Base-by-base conservation (phyloP, 352 stramenopile species). In the Peronospora belbahrii region DNA sequence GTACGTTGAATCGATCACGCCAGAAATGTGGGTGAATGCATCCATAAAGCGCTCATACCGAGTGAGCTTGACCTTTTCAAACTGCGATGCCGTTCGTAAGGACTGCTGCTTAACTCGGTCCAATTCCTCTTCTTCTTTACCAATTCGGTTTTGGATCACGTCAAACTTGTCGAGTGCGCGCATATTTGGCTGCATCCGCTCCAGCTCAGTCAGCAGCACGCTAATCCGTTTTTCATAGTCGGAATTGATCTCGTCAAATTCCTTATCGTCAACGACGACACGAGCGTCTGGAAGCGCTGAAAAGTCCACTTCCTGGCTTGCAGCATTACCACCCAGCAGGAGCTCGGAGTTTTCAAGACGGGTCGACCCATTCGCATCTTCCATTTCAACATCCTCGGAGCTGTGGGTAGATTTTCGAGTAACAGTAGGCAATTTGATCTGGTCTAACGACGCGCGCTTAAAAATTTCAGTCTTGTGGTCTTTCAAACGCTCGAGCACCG, bases 141-240 rank as follows among this genome's bases (percentile, higher is more conserved):
- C 60, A 42, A 94, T 88, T 25, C 80, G 73, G 15, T 62, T 67
- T 57, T 90, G 77, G 20, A 94, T 92, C 46, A 86, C 78, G 34
- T 89, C 78, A 30, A 85, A 94, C 43, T 90, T 90, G 36, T 94
- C 74, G n/a, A 92, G 44, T 0, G 83, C 83, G 5, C 97, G 96
- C 94, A 99, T 97, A 57, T 99, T 99, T 3, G 97, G 97, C 40
- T 96, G 85, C 72, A 99, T 98, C 2, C 76, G 74, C 31, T 98
- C 95, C 48, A 99, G 42, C 35, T 95, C 83, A 2, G 74, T 66
- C 0, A 83, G 53, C 37, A 95, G 42, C 9, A 74, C 58, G 23
- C 59, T 59, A 46, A 95, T 85, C 4, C 67, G 65, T 39, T 81
- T 67, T 23, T 90, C 78, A 30, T 85, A 88, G 9, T 70, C 58